Conservation (phyloP, 805 yeast genomes). For the Spathaspora arborariae region DNA sequence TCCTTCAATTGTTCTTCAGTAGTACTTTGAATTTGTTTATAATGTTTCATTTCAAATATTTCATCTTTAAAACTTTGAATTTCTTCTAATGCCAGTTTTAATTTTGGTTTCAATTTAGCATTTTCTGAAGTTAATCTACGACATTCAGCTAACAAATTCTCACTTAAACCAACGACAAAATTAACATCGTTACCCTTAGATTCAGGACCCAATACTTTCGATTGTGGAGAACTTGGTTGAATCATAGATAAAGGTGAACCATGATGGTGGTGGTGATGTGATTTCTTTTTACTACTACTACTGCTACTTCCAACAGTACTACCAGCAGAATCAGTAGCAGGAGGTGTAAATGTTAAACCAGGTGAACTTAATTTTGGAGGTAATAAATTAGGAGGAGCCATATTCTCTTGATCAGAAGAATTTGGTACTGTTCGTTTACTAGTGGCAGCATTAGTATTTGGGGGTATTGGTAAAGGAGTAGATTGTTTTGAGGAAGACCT, state of each 20-base stretch:
- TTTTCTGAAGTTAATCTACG: constrained; percentile 67
- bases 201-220: constrained; percentile 33
- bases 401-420: constrained; percentile 12
- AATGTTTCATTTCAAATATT: constrained; percentile 30
- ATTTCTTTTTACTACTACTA: neutral
- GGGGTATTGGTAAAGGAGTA: constrained; percentile 8
- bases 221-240: constrained; percentile 15
- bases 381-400: constrained; percentile 11
- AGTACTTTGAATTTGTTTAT: constrained; percentile 28
- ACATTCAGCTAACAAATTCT: constrained; percentile 66
- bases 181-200: constrained; percentile 59
- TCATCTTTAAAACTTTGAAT: constrained; percentile 35
- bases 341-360: neutral
- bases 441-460: neutral
- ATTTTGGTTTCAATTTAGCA: constrained; percentile 39
- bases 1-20: constrained; percentile 53
- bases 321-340: neutral
- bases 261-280: constrained; percentile 4
- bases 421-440: constrained; percentile 4
- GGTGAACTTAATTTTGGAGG: constrained; percentile 3
- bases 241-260: constrained; percentile 2
- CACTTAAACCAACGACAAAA: constrained; percentile 72
- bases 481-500: constrained; percentile 8
- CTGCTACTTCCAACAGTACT: neutral
- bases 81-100: constrained; percentile 43